These are phyloP conservation scores for Pyricularia grisea DNA, from an alignment of 2,329 filamentous ascomycete species.

Conservation along the genomic window DNA sequence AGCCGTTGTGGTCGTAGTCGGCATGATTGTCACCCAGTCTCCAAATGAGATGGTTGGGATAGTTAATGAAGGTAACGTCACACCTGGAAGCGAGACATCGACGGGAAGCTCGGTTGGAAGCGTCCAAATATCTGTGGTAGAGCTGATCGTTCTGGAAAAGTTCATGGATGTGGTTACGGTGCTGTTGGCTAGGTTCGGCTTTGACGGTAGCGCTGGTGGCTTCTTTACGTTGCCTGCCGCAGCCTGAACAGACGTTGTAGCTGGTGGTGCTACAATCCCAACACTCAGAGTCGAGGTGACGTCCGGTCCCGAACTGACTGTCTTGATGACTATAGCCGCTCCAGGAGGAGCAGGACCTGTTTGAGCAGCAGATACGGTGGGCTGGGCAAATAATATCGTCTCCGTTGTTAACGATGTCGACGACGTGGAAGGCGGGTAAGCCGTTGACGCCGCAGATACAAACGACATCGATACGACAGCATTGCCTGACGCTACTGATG, in stretches of 20 bases:
- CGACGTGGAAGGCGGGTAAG: not conserved
- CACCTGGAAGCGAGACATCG: not conserved
- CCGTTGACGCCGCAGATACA: not conserved
- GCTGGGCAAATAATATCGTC: not conserved
- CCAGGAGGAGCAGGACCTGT: not conserved
- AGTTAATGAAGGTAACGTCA: not conserved
- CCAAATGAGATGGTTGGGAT: not conserved
- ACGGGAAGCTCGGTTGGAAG: not conserved
- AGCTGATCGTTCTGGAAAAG: not conserved
- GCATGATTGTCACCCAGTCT: constrained; percentile 3
- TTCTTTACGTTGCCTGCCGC: not conserved
- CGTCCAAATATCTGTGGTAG: not conserved
- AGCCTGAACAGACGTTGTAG: not conserved
- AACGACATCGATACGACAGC: not conserved
- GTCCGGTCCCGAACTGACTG: not conserved
- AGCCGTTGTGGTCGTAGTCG: not conserved
- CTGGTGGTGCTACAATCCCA: not conserved
- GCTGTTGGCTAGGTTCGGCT: not conserved
- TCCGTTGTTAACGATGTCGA: not conserved
- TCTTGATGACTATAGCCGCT: not conserved
- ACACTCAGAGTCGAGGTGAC: not conserved
- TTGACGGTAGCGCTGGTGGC: not conserved
- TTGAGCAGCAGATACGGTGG: not conserved
- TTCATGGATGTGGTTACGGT: not conserved
- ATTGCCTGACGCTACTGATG: not conserved